Percentiles rank a stretch among this genome's conserved stretches.
Evolutionary conservation across 2,329 filamentous ascomycete species (phyloP).

Genomic region (Colletotrichum echinochloae): DNA sequence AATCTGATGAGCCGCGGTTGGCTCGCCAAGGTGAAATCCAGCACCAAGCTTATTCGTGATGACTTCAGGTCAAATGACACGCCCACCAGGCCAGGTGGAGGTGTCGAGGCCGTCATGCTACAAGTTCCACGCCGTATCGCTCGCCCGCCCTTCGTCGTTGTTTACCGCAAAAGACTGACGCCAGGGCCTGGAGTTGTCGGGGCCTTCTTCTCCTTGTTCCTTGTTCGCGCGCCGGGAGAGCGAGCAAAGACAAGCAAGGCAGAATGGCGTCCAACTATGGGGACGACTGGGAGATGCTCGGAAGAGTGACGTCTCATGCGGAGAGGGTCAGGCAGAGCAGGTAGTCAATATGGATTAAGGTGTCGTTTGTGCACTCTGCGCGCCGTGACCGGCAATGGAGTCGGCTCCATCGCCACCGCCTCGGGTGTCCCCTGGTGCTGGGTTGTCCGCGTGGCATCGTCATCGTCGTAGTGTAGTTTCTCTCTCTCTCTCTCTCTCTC

Average conservation of each 20-base stretch:
- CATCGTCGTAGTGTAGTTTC: not conserved
- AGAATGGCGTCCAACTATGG: too few species aligned
- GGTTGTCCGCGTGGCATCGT: not conserved
- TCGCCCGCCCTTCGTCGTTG: too few species aligned
- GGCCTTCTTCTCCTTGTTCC: too few species aligned
- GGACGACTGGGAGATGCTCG: too few species aligned
- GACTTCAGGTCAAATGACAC: not conserved
- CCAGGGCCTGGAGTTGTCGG: too few species aligned
- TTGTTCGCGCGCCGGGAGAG: too few species aligned
- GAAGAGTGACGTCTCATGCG: too few species aligned
- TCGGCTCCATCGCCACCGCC: conserved; percentile 19
- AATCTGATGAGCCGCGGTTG: conserved; percentile 4
- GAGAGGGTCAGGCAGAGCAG: conserved; percentile 8
- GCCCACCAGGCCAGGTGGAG: too few species aligned
- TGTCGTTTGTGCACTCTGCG: not conserved
- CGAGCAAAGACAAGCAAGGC: too few species aligned
- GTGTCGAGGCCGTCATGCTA: not conserved
- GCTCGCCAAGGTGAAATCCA: conserved; percentile 26
- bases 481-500: conserved; percentile 2
- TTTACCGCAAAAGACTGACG: too few species aligned
- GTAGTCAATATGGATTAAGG: conserved; percentile 22
- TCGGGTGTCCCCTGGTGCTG: not conserved
- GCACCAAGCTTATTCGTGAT: not conserved
- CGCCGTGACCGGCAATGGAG: not conserved
- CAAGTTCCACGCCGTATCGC: too few species aligned